These are phyloP conservation scores for Rhododendron molle DNA, from an alignment of 148 eudicot genomes.

Conservation along the genomic window DNA sequence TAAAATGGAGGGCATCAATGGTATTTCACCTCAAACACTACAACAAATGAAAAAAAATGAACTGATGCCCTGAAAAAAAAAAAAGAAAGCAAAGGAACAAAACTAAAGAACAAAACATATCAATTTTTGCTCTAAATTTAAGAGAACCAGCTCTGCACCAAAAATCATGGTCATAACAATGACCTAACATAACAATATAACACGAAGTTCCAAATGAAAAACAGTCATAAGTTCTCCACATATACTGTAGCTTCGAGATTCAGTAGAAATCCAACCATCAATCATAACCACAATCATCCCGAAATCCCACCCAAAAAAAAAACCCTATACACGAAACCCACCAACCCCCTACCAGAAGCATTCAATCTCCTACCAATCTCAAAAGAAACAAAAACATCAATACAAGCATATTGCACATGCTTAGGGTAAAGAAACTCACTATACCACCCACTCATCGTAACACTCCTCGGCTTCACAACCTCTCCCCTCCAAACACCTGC, in stretches of 20 bases:
- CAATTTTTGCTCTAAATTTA: not conserved
- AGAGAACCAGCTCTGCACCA: not conserved
- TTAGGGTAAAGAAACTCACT: constrained; percentile 24
- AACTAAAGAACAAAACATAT: not conserved
- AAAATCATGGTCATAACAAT: not conserved
- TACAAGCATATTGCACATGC: constrained; percentile 42
- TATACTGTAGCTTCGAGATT: not conserved
- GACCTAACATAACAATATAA: not conserved
- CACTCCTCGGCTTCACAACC: constrained; percentile 38
- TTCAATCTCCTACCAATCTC: constrained; percentile 28
- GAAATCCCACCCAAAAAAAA: not conserved
- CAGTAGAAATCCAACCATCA: not conserved
- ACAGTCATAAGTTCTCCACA: not conserved
- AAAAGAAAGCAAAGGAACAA: not conserved
- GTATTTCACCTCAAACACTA: too few relatives aligned
- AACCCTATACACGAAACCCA: not conserved
- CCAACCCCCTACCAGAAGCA: not conserved
- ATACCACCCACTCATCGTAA: constrained; percentile 62
- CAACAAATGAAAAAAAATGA: too few relatives aligned
- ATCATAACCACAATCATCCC: not conserved
- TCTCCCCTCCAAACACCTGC: constrained; percentile 36
- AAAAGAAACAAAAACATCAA: constrained; percentile 48
- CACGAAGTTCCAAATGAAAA: not conserved
- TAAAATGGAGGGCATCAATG: too few relatives aligned
- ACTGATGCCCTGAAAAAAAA: too few relatives aligned